Conservation (phyloP, 2,329 filamentous ascomycete species). For the Talaromyces rugulosus region DNA sequence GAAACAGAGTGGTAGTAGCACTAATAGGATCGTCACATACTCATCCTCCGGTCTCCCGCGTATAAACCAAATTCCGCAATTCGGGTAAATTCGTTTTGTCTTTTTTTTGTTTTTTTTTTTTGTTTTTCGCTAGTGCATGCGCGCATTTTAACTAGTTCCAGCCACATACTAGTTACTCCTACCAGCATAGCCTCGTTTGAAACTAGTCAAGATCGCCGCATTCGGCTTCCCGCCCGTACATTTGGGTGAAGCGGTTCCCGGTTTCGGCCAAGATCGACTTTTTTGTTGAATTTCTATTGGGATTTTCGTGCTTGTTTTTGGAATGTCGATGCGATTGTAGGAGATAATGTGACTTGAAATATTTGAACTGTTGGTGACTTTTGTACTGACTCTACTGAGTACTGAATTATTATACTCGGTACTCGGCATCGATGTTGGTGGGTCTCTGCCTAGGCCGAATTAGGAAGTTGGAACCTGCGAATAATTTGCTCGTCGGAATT, state of each 20-base stretch:
- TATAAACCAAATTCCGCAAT: not conserved
- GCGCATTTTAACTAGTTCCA: not conserved
- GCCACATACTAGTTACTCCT: too few relatives aligned
- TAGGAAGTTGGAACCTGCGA: not conserved
- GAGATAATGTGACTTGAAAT: too few relatives aligned
- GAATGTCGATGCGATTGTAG: not conserved
- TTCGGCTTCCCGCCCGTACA: not conserved
- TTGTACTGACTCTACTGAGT: too few relatives aligned
- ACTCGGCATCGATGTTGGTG: constrained; percentile 1
- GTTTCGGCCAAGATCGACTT: not conserved
- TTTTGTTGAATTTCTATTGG: not conserved
- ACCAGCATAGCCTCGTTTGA: not conserved
- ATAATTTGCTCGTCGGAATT: not conserved
- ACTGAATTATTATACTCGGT: not conserved
- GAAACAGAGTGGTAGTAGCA: too few relatives aligned
- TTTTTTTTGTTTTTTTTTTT: not conserved
- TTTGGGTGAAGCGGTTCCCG: not conserved
- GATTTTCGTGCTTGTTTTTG: not conserved
- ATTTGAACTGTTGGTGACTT: too few relatives aligned
- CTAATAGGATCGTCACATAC: not conserved
- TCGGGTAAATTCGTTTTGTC: not conserved
- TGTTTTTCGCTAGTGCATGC: not conserved
- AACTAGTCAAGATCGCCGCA: not conserved
- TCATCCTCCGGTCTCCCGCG: not conserved
- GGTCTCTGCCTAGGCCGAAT: not conserved